These are phyloP conservation scores for Oryza coarctata DNA, from an alignment of 176 grass and related monocot genomes.

Conservation along the genomic window DNA sequence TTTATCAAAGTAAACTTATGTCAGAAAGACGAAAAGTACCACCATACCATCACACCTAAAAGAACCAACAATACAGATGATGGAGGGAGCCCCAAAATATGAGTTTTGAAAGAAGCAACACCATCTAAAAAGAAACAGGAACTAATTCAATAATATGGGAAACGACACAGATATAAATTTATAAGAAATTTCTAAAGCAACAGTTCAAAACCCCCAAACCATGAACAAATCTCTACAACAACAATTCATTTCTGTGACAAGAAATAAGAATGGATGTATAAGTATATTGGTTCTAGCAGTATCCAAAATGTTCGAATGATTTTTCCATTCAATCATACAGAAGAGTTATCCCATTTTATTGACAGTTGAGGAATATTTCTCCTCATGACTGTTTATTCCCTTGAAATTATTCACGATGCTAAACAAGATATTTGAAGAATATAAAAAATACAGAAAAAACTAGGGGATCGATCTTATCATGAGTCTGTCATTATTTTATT, in stretches of 20 bases:
- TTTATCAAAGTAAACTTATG: background rate
- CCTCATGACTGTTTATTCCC: too few species aligned
- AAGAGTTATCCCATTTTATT: background rate
- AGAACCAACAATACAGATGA: background rate
- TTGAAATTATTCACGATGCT: background rate
- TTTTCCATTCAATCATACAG: background rate
- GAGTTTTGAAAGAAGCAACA: too few species aligned
- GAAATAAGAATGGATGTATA: background rate
- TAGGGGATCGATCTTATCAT: background rate
- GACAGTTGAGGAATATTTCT: background rate
- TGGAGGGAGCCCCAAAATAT: background rate
- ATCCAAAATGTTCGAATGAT: background rate
- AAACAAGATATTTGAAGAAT: background rate
- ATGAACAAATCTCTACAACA: background rate
- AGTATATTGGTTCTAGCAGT: background rate
- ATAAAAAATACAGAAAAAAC: background rate
- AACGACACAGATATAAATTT: too few species aligned
- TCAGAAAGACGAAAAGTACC: background rate
- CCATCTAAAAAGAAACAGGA: too few species aligned
- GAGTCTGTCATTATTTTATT: too few species aligned
- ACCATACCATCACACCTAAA: background rate
- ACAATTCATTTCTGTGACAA: background rate
- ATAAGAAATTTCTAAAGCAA: too few species aligned
- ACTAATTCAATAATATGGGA: too few species aligned
- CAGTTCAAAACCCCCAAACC: background rate